Base-by-base conservation (phyloP, 108 stramenopile species). In the Tribonema minus region DNA sequence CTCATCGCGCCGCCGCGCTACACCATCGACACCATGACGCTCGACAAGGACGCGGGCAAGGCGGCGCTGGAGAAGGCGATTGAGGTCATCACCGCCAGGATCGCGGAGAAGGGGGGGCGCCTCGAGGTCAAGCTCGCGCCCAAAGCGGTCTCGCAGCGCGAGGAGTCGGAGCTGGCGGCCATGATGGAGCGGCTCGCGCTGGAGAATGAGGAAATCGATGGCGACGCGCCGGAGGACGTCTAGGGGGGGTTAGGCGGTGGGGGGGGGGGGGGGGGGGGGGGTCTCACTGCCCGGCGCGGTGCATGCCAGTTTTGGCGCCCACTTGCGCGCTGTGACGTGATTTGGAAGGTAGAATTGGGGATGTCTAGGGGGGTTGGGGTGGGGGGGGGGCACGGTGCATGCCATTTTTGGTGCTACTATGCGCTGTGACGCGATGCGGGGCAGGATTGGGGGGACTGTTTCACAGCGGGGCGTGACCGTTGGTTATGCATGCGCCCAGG, bases 71-170 rank as follows among this genome's bases (percentile, higher is more conserved):
- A 94, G 72, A 72, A 81, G 34, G 90, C 94, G 32, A 96, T 96
- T 86, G 93, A 92, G 65, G 86, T 82, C 3, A 94, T 98, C 77
- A 80, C 88, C 26, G 87, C 88, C 64, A 91, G 84, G 34, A 96
- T 98, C 72, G 71, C 81, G 3, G 89, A 81, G 15, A 94, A 91
- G 84, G 96, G 94, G 61, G 98, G 98, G 26, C 93, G 93, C 85
- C 88, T 98, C 72, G 95, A 96, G 82, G 74, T 98, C 30, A 96
- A 96, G 85, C 94, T 96, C 94, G 94, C 92, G 40, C 94, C 98
- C 35, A 97, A 98, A 93, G 96, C 92, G 36, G 96, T 97, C 15
- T 93, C 92, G 85, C 78, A 94, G 72, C 94, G 95, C 88, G 98
- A 98, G 88, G 96, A 98, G 89, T 89, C 91, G 2, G 96, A 96